phyloP scores from a whole-genome alignment of 2,329 filamentous ascomycete species.

The Aulographum hederae region DNA sequence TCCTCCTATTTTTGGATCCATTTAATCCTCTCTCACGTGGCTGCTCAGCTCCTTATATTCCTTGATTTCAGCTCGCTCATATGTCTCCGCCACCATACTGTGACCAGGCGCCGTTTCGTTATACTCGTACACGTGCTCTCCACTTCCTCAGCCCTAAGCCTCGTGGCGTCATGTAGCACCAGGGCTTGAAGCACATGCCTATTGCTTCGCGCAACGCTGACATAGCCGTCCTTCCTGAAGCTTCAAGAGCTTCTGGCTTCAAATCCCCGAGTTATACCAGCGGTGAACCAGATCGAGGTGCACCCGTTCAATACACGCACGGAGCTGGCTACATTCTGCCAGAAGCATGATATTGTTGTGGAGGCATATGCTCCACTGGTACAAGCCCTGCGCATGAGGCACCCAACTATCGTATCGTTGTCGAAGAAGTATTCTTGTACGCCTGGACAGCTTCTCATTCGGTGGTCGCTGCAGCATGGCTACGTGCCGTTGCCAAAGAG shows the following conservation, averaged over 20 bases:
- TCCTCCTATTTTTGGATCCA: too few species aligned
- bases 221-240: too few species aligned
- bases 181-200: too few species aligned
- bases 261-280: slow-evolving; percentile 42
- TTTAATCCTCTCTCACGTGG: too few species aligned
- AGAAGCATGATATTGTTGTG: slow-evolving; percentile 47
- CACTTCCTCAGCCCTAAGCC: too few species aligned
- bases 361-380: slow-evolving; percentile 70
- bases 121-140: too few species aligned
- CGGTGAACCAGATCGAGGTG: slow-evolving; percentile 59
- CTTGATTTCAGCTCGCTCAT: too few species aligned
- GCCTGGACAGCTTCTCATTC: slow-evolving; percentile 37
- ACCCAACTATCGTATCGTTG: slow-evolving; percentile 43
- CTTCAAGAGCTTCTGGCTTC: slow-evolving; percentile 50
- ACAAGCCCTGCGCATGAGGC: slow-evolving; percentile 48
- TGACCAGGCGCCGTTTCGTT: too few species aligned
- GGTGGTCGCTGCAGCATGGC: slow-evolving; percentile 58
- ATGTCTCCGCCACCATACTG: too few species aligned
- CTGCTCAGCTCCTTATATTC: too few species aligned
- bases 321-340: slow-evolving; percentile 47
- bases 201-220: too few species aligned
- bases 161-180: too few species aligned
- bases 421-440: slow-evolving; percentile 52
- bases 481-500: slow-evolving; percentile 62
- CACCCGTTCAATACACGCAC: slow-evolving; percentile 66